Evolutionary conservation across 2,329 filamentous ascomycete species (phyloP).

Genomic region (Alternaria atra): DNA sequence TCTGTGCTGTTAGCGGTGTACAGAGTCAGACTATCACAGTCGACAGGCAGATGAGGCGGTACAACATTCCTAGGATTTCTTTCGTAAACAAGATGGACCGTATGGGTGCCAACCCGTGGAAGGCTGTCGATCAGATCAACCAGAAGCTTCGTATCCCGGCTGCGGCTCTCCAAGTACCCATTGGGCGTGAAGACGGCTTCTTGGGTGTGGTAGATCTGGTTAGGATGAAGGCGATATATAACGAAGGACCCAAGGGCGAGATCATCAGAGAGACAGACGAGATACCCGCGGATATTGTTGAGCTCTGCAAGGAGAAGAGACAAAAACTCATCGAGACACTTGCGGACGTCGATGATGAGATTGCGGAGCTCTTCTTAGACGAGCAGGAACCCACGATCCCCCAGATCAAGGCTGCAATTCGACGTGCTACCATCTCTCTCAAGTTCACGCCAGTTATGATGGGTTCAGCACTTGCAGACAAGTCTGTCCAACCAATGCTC

Average conservation of each 20-base stretch:
- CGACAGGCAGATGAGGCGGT: slow-evolving; percentile 97
- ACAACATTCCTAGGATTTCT: slow-evolving; percentile 93
- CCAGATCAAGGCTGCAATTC: slow-evolving; percentile 92
- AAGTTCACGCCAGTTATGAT: slow-evolving; percentile 97
- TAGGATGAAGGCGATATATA: slow-evolving; percentile 91
- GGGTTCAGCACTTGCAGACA: slow-evolving; percentile 94
- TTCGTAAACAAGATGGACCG: slow-evolving; percentile 99
- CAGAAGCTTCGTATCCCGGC: slow-evolving; percentile 92
- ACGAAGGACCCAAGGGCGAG: slow-evolving; percentile 81
- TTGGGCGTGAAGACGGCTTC: slow-evolving; percentile 90
- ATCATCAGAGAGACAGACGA: slow-evolving; percentile 78
- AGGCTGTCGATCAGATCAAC: slow-evolving; percentile 97
- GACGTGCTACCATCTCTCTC: slow-evolving; percentile 83
- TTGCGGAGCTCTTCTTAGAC: slow-evolving; percentile 92
- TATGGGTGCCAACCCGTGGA: slow-evolving; percentile 98
- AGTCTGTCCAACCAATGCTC: slow-evolving; percentile 94
- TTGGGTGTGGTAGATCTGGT: slow-evolving; percentile 92
- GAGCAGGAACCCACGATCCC: slow-evolving; percentile 79
- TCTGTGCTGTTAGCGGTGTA: slow-evolving; percentile 96
- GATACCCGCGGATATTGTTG: slow-evolving; percentile 80
- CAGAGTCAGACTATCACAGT: slow-evolving; percentile 99
- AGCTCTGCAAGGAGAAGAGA: slow-evolving; percentile 82
- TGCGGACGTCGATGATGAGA: slow-evolving; percentile 97
- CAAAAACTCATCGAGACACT: slow-evolving; percentile 90
- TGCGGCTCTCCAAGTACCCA: slow-evolving; percentile 92